phyloP scores from a whole-genome alignment of 2,329 filamentous ascomycete genomes.

The Aspergillus amoenus region DNA sequence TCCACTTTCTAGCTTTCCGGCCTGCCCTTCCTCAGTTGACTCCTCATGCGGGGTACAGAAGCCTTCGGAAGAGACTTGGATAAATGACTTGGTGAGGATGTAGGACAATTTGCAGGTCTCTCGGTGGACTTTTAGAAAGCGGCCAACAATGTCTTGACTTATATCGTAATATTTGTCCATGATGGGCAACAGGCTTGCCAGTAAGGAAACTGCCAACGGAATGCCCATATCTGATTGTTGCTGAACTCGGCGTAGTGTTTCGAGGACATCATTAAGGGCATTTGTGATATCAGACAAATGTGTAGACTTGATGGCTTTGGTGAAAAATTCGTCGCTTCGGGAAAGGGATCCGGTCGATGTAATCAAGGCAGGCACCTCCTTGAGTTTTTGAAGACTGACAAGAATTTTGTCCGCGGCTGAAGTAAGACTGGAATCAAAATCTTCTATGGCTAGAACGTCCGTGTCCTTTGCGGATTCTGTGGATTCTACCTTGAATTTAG shows the following conservation, averaged over 20 bases:
- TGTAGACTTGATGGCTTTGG: slow-evolving; percentile 57
- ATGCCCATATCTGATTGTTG: slow-evolving; percentile 44
- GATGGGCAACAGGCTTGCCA: slow-evolving; percentile 67
- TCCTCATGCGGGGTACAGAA: slow-evolving; percentile 91
- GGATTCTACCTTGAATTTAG: slow-evolving; percentile 35
- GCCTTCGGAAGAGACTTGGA: slow-evolving; percentile 75
- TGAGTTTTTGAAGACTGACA: slow-evolving; percentile 71
- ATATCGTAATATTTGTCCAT: slow-evolving; percentile 69
- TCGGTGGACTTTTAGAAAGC: slow-evolving; percentile 65
- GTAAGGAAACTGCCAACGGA: slow-evolving; percentile 54
- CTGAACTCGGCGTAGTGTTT: slow-evolving; percentile 47
- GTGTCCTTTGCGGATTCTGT: slow-evolving; percentile 11
- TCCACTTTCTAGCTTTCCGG: slow-evolving; percentile 81
- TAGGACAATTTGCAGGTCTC: slow-evolving; percentile 73
- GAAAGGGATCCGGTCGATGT: slow-evolving; percentile 66
- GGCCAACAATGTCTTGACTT: slow-evolving; percentile 57
- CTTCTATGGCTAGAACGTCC: slow-evolving; percentile 33
- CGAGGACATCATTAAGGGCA: slow-evolving; percentile 46
- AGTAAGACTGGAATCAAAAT: slow-evolving; percentile 60
- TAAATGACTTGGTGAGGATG: slow-evolving; percentile 73
- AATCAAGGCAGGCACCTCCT: slow-evolving; percentile 56
- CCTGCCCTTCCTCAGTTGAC: slow-evolving; percentile 66
- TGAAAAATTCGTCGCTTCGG: slow-evolving; percentile 54
- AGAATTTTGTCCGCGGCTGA: slow-evolving; percentile 72
- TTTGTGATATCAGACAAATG: slow-evolving; percentile 57